These are phyloP conservation scores for Solanum piurae DNA, from an alignment of 257 asterid species.

Conservation along the genomic window DNA sequence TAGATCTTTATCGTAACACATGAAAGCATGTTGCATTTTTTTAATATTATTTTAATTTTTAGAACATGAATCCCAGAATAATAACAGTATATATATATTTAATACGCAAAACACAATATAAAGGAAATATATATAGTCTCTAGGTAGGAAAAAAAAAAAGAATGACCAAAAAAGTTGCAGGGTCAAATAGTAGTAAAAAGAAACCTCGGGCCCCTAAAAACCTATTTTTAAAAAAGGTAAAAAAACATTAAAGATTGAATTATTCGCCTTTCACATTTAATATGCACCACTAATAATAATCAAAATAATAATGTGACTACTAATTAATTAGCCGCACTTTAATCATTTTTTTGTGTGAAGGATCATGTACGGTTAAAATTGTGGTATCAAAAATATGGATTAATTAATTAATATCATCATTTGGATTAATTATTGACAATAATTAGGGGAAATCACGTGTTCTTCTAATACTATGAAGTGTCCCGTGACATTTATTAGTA, in stretches of 20 bases:
- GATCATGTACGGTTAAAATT: conserved; percentile 9
- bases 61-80: background rate
- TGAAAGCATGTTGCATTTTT: background rate
- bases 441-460: conserved; percentile 35
- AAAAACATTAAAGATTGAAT: background rate
- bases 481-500: conserved; percentile 15
- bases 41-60: background rate
- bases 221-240: background rate
- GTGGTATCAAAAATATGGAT: background rate
- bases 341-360: background rate
- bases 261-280: conserved; percentile 9
- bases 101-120: background rate
- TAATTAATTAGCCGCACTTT: conserved; percentile 7
- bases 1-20: background rate
- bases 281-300: background rate
- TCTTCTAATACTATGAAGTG: background rate
- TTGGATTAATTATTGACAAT: conserved; percentile 14
- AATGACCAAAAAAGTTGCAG: background rate
- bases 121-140: background rate
- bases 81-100: background rate
- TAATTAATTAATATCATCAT: background rate
- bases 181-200: conserved; percentile 26
- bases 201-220: conserved; percentile 65
- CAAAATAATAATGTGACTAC: background rate
- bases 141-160: background rate